Percentiles rank a stretch among this genome's conserved stretches.
Evolutionary conservation across 2,329 filamentous ascomycete genomes (phyloP).

Genomic region (Thermothelomyces thermophilus): DNA sequence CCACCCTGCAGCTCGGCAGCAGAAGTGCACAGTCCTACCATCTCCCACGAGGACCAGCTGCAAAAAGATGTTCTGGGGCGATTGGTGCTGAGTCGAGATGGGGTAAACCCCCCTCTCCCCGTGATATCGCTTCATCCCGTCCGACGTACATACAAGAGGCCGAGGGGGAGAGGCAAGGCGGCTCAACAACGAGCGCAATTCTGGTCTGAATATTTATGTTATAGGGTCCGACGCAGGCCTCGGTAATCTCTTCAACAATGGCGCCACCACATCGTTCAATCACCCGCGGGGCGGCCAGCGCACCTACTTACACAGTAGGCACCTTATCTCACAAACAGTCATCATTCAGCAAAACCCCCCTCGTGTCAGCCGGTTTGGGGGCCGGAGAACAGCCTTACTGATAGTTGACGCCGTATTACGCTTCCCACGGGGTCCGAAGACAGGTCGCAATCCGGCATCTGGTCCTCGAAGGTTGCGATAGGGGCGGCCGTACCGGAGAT

Average conservation of each 20-base stretch:
- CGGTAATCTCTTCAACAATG: too few relatives aligned
- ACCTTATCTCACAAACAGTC: neutral
- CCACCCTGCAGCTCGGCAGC: slow-evolving; percentile 5
- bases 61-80: slow-evolving; percentile 5
- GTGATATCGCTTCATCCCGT: slow-evolving; percentile 3
- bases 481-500: neutral
- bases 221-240: too few relatives aligned
- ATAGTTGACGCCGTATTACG: slow-evolving; percentile 5
- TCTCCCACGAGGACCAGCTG: neutral
- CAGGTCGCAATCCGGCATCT: neutral
- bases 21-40: slow-evolving; percentile 1
- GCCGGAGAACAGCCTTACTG: slow-evolving; percentile 3
- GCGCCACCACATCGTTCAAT: too few relatives aligned
- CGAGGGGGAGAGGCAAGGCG: neutral
- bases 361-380: too few relatives aligned
- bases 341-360: neutral
- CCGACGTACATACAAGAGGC: neutral
- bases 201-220: too few relatives aligned
- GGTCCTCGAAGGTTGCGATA: neutral
- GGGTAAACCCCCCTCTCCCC: too few relatives aligned
- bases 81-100: slow-evolving; percentile 1
- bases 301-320: too few relatives aligned
- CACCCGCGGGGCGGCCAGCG: too few relatives aligned
- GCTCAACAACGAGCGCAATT: neutral
- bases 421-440: neutral